Evolutionary conservation across 2,329 filamentous ascomycete genomes (phyloP), one percentile per base, ranked within the genome.

Genomic region (Monosporascus sp.): DNA sequence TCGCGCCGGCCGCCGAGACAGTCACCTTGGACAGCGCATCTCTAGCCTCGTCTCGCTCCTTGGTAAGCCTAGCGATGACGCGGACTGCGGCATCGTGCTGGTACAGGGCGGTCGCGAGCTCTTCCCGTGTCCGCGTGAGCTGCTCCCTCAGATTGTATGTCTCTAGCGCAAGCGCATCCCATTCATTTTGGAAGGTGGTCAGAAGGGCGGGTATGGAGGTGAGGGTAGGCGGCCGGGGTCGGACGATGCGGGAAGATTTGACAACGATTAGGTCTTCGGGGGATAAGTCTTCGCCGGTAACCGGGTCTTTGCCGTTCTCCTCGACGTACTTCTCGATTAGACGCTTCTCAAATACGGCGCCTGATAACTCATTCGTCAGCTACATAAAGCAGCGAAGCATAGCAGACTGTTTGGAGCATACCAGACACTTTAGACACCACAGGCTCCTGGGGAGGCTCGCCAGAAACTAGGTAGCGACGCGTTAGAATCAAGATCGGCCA

Each of bases 61-160:
- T 87, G n/a, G 89, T 88, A 68, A 99, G 70, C 47, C 93, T 84
- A 59, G 91, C 91, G 72, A 99, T 96, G 48, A 99, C 94, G 57
- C 94, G 82, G 48, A 96, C 86, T n/a, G 94, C 94, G 2, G 94
- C 93, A 77, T 99, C 94, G 64, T 97, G 90, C 73, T 97, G 93
- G 73, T 99, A 99, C 24, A 99, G 79, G 0, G 94, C 90, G 1
- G 90, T 94, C 52, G 90, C 90, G 52, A 99, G 83, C 75, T 99
- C 94, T 73, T 97, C 92, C 60, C 93, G 81, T 42, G 92, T 96
- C 68, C 96, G 89, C 49, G 87, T 81, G 57, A 99, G 78, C 68
- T 96, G 90, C 70, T 97, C 89, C 73, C 89, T 88, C 55, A 97
- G 76, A 61, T 90, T 94, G 70, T 91, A 97, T 49, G 90, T 89